Conservation (phyloP, 2,329 filamentous ascomycete species). For the Furcasterigmium sp. region DNA sequence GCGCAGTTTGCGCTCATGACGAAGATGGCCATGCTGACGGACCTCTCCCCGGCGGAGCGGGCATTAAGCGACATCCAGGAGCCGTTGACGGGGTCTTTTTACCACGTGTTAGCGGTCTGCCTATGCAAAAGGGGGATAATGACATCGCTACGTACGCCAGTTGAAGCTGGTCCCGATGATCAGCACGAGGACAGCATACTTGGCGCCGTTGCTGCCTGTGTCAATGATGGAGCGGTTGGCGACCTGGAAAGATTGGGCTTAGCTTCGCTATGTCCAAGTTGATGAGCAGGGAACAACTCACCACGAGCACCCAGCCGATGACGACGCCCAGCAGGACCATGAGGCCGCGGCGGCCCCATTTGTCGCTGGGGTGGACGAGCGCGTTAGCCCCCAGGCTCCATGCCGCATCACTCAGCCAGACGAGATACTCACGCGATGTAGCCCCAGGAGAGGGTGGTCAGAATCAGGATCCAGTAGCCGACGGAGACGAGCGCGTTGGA, state of each 20-base stretch:
- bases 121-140: too few species aligned
- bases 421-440: conserved; percentile 11
- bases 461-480: conserved; percentile 25
- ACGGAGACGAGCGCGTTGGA: conserved; percentile 28
- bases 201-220: too few species aligned
- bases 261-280: too few species aligned
- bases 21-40: conserved; percentile 21
- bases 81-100: conserved; percentile 15
- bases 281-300: too few species aligned
- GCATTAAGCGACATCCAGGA: conserved; percentile 22
- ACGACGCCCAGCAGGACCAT: conserved; percentile 20
- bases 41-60: conserved; percentile 17
- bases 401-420: not conserved
- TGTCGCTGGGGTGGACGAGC: conserved; percentile 13
- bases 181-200: conserved; percentile 20
- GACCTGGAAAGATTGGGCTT: too few species aligned
- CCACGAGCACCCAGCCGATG: conserved; percentile 19
- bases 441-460: conserved; percentile 26
- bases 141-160: conserved; percentile 19
- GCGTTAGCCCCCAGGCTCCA: conserved; percentile 3
- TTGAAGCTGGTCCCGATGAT: conserved; percentile 17
- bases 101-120: too few species aligned
- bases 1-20: conserved; percentile 23
- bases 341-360: conserved; percentile 15
- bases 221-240: too few species aligned